Evolutionary conservation across 768 basidiomycete species (phyloP), one percentile per base, ranked within the genome.

Genomic region (Lactifluus echinatus): DNA sequence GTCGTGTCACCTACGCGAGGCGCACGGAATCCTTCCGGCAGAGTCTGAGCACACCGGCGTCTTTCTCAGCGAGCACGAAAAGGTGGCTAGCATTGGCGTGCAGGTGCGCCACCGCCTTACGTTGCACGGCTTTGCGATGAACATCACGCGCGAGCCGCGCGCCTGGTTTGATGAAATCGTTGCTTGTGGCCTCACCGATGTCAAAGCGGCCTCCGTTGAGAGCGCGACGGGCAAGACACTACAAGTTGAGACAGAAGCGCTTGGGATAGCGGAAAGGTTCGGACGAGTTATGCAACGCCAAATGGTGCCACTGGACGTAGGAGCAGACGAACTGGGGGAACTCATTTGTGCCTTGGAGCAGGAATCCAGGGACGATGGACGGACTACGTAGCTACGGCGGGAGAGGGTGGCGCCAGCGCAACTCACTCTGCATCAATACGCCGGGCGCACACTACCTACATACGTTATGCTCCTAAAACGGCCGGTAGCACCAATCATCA

Each of bases 71-170:
- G 73, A 76, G n/a, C 72, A 72, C 29, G 87, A 87, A 45, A 99
- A 98, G 71, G 77, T 99, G 64, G 92, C 83, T 17, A 98, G 95
- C 66, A 95, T 99, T 51, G 96, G 96, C 43, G 92, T 99, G 51
- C 93, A 97, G 70, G 85, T 98, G 53, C 84, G 93, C 55, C 94
- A 97, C 67, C 81, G 95, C 43, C 79, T 99, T 54, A 95, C 96
- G 43, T 87, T 85, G 24, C 96, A 99, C 68, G 96, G 96, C 1
- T 96, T 99, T 71, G 82, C 93, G 1, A 73, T 97, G 67, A 99
- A 99, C 70, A 75, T 97, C 57, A 91, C 92, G 0, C 71, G 69
- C 28, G 87, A 96, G 61, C 92, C 93, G 4, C 67, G 84, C 24
- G 61, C 73, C 23, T 98, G 95, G 95, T 97, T 99, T 67, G 76